These are phyloP conservation scores for Phytophthora hybrid DNA, from an alignment of 352 stramenopile genomes.

Conservation along the genomic window DNA sequence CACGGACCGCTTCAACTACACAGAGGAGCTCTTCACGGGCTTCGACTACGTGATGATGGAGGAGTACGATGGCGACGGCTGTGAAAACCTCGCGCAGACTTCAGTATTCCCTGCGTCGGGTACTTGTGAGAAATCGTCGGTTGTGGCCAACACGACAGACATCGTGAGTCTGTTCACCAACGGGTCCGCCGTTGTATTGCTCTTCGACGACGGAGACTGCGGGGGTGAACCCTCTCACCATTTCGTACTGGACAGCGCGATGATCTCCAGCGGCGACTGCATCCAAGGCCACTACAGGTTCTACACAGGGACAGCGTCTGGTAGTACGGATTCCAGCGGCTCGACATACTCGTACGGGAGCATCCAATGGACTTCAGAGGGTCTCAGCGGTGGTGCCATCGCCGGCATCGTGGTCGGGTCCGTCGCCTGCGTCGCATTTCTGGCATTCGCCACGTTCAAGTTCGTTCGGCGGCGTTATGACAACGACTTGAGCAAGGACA, in stretches of 20 bases:
- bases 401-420: conserved; percentile 27
- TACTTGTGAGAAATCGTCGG: conserved; percentile 42
- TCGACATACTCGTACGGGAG: conserved; percentile 27
- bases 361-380: conserved; percentile 2
- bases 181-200: conserved; percentile 21
- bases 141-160: conserved; percentile 27
- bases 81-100: conserved; percentile 33
- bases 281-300: conserved; percentile 40
- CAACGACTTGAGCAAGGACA: conserved; percentile 31
- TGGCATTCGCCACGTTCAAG: conserved; percentile 38
- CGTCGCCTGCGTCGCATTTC: conserved; percentile 25
- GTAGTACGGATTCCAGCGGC: conserved; percentile 16
- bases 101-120: conserved; percentile 39
- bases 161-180: conserved; percentile 41
- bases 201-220: conserved; percentile 37
- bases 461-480: conserved; percentile 28
- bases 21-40: conserved; percentile 25
- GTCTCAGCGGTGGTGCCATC: conserved; percentile 15
- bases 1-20: conserved; percentile 41
- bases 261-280: conserved; percentile 29
- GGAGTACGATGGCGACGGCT: conserved; percentile 29
- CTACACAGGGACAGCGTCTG: conserved; percentile 22
- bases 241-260: conserved; percentile 23
- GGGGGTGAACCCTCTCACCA: conserved; percentile 15
- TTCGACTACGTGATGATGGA: conserved; percentile 49